These are phyloP conservation scores for Tricholoma hemisulphureum DNA, from an alignment of 768 basidiomycete species.

Conservation along the genomic window DNA sequence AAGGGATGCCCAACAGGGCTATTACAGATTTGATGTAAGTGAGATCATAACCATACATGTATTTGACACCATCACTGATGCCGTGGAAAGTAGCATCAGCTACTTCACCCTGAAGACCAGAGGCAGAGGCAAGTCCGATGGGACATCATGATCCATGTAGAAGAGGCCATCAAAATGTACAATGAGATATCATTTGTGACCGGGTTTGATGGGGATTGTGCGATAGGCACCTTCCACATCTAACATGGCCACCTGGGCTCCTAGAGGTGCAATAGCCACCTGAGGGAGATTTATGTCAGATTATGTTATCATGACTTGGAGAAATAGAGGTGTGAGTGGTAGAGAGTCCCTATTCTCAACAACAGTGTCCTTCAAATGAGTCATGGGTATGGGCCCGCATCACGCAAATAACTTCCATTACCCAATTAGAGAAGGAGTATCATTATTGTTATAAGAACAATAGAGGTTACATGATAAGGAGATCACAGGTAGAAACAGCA, in stretches of 20 bases:
- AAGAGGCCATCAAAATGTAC: constrained; percentile 14
- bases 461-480: no score
- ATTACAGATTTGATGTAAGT: constrained; percentile 8
- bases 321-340: not conserved
- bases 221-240: constrained; percentile 30
- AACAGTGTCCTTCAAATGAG: constrained; percentile 1
- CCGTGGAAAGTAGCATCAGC: constrained; percentile 22
- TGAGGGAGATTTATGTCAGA: constrained; percentile 5
- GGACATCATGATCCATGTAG: constrained; percentile 13
- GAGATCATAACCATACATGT: constrained; percentile 16
- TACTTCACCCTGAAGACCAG: no score
- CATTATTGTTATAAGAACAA: not conserved
- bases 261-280: constrained; percentile 25
- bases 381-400: not conserved
- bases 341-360: not conserved
- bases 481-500: no score
- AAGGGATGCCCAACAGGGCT: constrained; percentile 18
- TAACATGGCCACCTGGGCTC: constrained; percentile 27
- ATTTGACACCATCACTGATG: not conserved
- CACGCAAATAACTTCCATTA: no score
- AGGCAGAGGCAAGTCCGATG: no score
- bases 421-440: no score
- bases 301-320: not conserved
- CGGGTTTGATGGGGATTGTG: constrained; percentile 23
- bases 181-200: constrained; percentile 23